Conservation (phyloP, 2,329 filamentous ascomycete genomes). For the Daldinia sp. region DNA sequence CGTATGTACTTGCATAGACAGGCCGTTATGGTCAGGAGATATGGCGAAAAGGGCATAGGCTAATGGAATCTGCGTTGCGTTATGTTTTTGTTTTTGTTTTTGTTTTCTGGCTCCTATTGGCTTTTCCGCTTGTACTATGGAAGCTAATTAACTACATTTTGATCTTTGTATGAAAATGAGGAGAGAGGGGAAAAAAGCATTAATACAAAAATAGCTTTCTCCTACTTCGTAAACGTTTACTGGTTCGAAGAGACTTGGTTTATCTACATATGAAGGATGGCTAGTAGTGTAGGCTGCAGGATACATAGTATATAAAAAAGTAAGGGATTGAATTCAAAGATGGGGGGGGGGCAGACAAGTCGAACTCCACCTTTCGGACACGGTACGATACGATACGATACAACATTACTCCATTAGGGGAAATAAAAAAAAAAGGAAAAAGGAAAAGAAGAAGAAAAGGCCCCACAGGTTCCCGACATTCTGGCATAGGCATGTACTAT, state of each 20-base stretch:
- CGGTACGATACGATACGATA: neutral
- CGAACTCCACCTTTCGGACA: neutral
- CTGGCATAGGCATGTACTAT: constrained; percentile 28
- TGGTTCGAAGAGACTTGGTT: neutral
- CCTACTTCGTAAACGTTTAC: neutral
- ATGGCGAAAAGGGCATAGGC: constrained; percentile 19
- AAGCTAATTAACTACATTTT: neutral
- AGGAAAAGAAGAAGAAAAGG: neutral
- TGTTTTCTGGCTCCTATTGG: neutral
- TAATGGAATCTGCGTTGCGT: constrained; percentile 16
- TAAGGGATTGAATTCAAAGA: neutral
- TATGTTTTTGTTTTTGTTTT: neutral
- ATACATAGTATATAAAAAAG: neutral
- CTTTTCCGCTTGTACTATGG: neutral
- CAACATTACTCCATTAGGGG: constrained; percentile 10
- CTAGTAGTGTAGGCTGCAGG: neutral
- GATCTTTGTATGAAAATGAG: neutral
- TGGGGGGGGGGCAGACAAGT: no score
- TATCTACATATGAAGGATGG: neutral
- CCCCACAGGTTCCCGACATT: constrained; percentile 39
- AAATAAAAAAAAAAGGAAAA: constrained; percentile 2
- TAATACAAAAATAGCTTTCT: constrained; percentile 5
- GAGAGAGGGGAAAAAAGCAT: neutral
- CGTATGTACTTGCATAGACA: constrained; percentile 25
- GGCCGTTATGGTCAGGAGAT: neutral